Percentiles rank a stretch among this genome's conserved stretches.
These are phyloP conservation scores for Calonectria crousiana DNA, from an alignment of 2,329 filamentous ascomycete genomes.

Conservation along the genomic window DNA sequence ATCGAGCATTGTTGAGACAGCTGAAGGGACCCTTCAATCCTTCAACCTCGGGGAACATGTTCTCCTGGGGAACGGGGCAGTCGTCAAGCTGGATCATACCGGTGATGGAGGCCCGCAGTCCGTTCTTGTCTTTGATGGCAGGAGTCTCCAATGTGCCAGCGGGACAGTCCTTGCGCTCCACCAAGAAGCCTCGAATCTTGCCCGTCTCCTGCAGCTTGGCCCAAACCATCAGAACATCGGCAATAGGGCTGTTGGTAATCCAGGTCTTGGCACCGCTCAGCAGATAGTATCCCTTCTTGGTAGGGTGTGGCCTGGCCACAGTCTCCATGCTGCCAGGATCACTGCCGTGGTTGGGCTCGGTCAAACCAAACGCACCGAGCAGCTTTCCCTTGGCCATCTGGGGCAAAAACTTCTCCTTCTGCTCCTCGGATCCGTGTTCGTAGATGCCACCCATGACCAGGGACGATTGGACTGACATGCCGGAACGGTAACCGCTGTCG, in stretches of 20 bases:
- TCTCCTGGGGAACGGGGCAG: slow-evolving; percentile 87
- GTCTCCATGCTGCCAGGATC: slow-evolving; percentile 95
- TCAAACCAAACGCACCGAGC: slow-evolving; percentile 88
- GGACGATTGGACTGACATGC: slow-evolving; percentile 93
- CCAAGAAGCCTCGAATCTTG: slow-evolving; percentile 92
- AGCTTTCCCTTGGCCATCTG: slow-evolving; percentile 85
- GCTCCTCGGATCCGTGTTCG: slow-evolving; percentile 87
- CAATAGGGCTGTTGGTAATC: slow-evolving; percentile 95
- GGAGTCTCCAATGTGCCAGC: slow-evolving; percentile 92
- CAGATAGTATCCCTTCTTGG: slow-evolving; percentile 83
- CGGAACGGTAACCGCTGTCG: slow-evolving; percentile 91
- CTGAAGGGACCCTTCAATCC: slow-evolving; percentile 91
- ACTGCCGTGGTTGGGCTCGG: slow-evolving; percentile 92
- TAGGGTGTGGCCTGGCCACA: slow-evolving; percentile 84
- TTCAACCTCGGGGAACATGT: slow-evolving; percentile 94
- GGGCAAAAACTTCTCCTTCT: slow-evolving; percentile 87
- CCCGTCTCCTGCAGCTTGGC: slow-evolving; percentile 91
- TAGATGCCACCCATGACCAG: slow-evolving; percentile 94
- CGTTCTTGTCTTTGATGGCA: slow-evolving; percentile 94
- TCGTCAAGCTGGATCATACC: slow-evolving; percentile 98
- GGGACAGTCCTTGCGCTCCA: slow-evolving; percentile 88
- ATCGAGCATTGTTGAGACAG: slow-evolving; percentile 92
- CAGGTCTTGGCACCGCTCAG: slow-evolving; percentile 90
- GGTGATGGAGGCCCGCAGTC: slow-evolving; percentile 90
- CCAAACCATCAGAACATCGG: slow-evolving; percentile 89